Conservation (phyloP, 805 yeast genomes). For the Lachancea nothofagi region DNA sequence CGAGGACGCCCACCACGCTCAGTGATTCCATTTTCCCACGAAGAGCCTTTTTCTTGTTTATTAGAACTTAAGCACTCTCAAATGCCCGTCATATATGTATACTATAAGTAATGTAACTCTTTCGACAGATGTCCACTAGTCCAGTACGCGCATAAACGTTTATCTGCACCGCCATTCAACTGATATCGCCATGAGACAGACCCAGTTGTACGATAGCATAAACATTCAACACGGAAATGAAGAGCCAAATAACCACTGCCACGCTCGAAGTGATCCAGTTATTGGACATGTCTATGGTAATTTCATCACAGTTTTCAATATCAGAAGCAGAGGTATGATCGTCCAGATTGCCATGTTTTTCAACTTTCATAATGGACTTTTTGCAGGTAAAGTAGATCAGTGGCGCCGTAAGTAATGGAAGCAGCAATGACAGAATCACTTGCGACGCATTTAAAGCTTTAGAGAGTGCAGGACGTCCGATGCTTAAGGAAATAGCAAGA, state of each 20-base stretch:
- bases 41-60: no score
- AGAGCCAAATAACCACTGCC: slow-evolving; percentile 61
- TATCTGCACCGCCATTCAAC: no score
- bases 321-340: slow-evolving; percentile 10
- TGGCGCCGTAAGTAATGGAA: slow-evolving; percentile 84
- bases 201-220: slow-evolving; percentile 47
- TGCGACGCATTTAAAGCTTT: slow-evolving; percentile 79
- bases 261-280: slow-evolving; percentile 48
- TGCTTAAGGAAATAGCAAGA: slow-evolving; percentile 58
- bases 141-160: no score
- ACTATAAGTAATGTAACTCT: background rate
- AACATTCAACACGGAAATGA: slow-evolving; percentile 64
- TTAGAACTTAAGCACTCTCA: no score
- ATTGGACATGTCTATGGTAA: slow-evolving; percentile 50
- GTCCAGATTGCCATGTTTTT: slow-evolving; percentile 21
- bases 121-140: background rate
- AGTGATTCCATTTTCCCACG: no score
- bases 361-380: slow-evolving; percentile 61
- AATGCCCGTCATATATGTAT: no score
- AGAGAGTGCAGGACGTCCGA: slow-evolving; percentile 70
- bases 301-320: slow-evolving; percentile 6
- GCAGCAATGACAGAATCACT: slow-evolving; percentile 71
- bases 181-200: slow-evolving; percentile 26
- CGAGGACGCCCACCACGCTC: no score
- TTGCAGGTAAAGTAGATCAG: slow-evolving; percentile 74